These are phyloP conservation scores for Knufia petricola DNA, from an alignment of 2,329 filamentous ascomycete species.

Conservation along the genomic window DNA sequence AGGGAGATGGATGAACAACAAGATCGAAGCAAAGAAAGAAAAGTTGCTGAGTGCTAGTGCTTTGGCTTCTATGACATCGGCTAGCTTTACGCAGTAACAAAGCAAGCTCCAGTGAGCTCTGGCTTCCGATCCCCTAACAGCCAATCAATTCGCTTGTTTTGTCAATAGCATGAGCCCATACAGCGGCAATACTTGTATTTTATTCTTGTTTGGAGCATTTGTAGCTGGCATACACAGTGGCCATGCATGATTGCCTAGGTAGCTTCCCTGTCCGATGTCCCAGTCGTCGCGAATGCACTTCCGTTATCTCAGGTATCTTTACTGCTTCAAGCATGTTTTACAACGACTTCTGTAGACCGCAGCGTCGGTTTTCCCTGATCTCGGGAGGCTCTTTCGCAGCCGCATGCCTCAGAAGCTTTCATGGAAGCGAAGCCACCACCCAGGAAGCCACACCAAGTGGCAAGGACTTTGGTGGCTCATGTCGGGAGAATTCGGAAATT, in stretches of 20 bases:
- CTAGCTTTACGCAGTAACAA: slow-evolving; percentile 2
- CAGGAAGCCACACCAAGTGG: background rate
- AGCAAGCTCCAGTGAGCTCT: slow-evolving; percentile 8
- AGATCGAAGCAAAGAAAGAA: slow-evolving; percentile 11
- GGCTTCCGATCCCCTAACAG: background rate
- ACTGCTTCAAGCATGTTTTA: too few species aligned
- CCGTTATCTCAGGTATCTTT: too few species aligned
- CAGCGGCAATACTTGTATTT: background rate
- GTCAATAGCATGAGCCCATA: background rate
- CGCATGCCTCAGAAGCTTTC: background rate
- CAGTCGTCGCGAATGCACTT: too few species aligned
- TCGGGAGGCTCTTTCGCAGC: background rate
- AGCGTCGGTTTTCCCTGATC: too few species aligned
- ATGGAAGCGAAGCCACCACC: background rate
- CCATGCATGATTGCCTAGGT: too few species aligned
- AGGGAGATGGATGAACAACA: slow-evolving; percentile 1
- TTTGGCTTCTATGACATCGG: slow-evolving; percentile 6
- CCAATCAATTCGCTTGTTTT: slow-evolving; percentile 6
- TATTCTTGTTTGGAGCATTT: background rate
- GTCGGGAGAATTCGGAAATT: slow-evolving; percentile 3
- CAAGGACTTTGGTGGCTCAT: background rate
- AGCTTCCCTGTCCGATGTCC: too few species aligned
- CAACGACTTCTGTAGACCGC: too few species aligned
- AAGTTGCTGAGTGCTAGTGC: slow-evolving; percentile 1
- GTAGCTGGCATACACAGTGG: background rate